Base-by-base conservation (phyloP, 2,329 filamentous ascomycete genomes). In the Fusarium phyllophilum region DNA sequence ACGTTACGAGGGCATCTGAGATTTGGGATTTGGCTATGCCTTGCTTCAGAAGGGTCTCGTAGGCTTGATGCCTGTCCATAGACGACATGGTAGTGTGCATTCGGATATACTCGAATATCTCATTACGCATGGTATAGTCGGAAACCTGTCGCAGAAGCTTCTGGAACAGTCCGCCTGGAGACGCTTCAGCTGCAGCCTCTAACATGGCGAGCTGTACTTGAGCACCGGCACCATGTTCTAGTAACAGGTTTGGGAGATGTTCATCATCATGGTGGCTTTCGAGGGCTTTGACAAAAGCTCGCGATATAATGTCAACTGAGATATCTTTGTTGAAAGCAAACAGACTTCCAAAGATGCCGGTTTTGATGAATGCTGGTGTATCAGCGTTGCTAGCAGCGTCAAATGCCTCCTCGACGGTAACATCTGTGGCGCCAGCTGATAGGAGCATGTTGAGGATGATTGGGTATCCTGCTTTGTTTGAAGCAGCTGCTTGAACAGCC, bases 391-490 rank as follows among this genome's bases (percentile, higher is more conserved):
- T 66, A 17, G 61, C 68, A 10, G 34, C 67, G 4, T 38, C 26
- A 7, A 71, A 71, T 14, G 67, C 67, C 8, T 36, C 42, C 13
- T 70, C 66, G 2, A 70, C 31, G 3, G 55, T 62, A 5, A 3
- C 9, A 0, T 34, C 34, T 2, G 68, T 24, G 7, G 44, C 62
- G 1, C 66, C 62, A 1, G 66, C 41, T 6, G 62, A 67, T 2
- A 70, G 49, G 2, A 71, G 39, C 34, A 57, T 41, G 26, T 70
- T 66, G 11, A 70, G 54, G 2, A 70, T 58, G 22, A 52, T 52
- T 0, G 61, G 67, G 8, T 57, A 66, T 4, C 59, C 63, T 12
- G 44, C 31, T 8, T 12, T 62, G 4, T 22, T 46, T 15, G 41
- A 58, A 2, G 66, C 68, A 15, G 68, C 67, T n/a, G 34, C 55